These are phyloP conservation scores for Lablab purpureus DNA, from an alignment of 306 rosid genomes.

Conservation along the genomic window DNA sequence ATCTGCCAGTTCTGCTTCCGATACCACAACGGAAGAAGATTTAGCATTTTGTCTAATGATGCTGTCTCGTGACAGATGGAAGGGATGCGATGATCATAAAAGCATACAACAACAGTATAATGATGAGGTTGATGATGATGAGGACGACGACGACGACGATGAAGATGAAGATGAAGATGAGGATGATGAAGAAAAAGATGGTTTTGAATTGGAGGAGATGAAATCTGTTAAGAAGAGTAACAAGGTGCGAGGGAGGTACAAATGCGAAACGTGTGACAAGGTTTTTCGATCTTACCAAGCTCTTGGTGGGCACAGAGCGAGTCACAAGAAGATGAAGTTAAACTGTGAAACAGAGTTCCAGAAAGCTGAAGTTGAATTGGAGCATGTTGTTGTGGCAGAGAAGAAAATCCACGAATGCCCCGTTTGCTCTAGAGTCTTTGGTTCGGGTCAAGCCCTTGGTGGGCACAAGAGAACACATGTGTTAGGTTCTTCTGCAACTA, in stretches of 20 bases:
- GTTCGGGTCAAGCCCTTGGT: constrained; percentile 96
- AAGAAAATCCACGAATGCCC: constrained; percentile 83
- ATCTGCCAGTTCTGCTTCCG: constrained; percentile 77
- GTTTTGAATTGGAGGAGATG: constrained; percentile 64
- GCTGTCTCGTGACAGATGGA: constrained; percentile 87
- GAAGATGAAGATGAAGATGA: constrained; percentile 40
- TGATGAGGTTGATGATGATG: background rate
- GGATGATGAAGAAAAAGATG: constrained; percentile 51
- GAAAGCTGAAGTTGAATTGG: background rate
- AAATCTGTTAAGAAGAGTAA: constrained; percentile 46
- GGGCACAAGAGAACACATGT: constrained; percentile 97
- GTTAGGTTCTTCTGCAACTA: constrained; percentile 48
- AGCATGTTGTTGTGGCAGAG: constrained; percentile 24
- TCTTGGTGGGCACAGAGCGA: constrained; percentile 92
- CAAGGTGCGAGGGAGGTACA: constrained; percentile 64
- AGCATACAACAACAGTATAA: background rate
- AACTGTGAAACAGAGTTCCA: background rate
- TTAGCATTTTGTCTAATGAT: constrained; percentile 86
- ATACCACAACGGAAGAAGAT: constrained; percentile 75
- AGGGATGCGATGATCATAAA: background rate
- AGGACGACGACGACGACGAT: background rate
- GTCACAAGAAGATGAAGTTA: constrained; percentile 82
- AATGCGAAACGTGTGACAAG: constrained; percentile 89
- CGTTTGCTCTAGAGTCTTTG: constrained; percentile 79
- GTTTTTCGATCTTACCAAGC: constrained; percentile 91